phyloP scores from a whole-genome alignment of 164 flowering plant species.

The Vitis riparia region DNA sequence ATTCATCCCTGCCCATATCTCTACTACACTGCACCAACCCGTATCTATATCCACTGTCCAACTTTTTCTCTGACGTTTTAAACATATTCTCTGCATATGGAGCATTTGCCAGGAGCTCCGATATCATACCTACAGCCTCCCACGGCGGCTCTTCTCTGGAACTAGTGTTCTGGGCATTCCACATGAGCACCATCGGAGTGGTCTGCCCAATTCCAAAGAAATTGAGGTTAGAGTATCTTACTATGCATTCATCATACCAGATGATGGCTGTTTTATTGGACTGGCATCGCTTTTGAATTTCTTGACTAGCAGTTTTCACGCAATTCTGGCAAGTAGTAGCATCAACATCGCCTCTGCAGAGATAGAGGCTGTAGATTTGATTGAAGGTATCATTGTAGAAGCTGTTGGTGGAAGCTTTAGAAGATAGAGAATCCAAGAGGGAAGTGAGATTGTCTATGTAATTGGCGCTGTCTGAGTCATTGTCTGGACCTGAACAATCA shows the following conservation, averaged over 20 bases:
- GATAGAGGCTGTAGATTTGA: constrained; percentile 12
- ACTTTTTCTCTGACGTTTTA: background rate
- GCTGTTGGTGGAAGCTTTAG: constrained; percentile 10
- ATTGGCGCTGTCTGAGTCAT: background rate
- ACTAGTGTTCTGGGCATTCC: background rate
- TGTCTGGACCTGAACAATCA: constrained; percentile 5
- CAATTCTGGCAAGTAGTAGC: constrained; percentile 13
- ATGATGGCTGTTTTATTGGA: constrained; percentile 5
- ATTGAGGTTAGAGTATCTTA: constrained; percentile 17
- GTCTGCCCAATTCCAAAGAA: constrained; percentile 6
- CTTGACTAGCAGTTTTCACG: constrained; percentile 10
- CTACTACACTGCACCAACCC: too few relatives aligned
- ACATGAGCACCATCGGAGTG: background rate
- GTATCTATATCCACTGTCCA: too few relatives aligned
- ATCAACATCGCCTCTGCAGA: constrained; percentile 27
- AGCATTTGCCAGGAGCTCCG: too few relatives aligned
- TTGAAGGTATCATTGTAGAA: constrained; percentile 13
- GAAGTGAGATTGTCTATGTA: constrained; percentile 8
- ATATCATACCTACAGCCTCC: too few relatives aligned
- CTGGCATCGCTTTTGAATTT: constrained; percentile 13
- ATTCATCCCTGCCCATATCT: too few relatives aligned
- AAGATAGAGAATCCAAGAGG: constrained; percentile 13
- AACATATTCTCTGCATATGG: too few relatives aligned
- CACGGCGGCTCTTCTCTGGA: too few relatives aligned
- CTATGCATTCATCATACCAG: constrained; percentile 32